Base-by-base conservation (phyloP, 2,329 filamentous ascomycete genomes). In the Ilyonectria mors-panacis region DNA sequence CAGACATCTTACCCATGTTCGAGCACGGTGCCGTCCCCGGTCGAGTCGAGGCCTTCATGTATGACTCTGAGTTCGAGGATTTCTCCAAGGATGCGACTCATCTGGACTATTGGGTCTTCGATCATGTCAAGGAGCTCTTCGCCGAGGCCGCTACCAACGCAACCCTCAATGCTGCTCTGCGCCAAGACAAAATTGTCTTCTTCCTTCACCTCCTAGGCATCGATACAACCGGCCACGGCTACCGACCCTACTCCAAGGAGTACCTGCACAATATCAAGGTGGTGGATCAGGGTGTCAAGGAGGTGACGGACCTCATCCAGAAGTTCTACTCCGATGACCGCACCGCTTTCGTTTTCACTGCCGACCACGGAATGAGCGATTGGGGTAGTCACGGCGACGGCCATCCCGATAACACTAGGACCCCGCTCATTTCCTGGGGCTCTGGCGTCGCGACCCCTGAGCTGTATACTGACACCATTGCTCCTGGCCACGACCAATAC, bases 371-470 rank as follows among this genome's bases (percentile, higher is more conserved):
- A 19, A 99, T 99, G 96, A 98, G 94, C 77, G 96, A 99, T 81
- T 98, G 93, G 92, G 96, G 97, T n/a, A 98, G 95, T 74, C 97
- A 99, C 79, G 97, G 97, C 42, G 96, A 99, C 79, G 96, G 96
- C 8, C 95, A 99, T 81, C 96, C 96, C 0, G 93, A 99, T 80
- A 99, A 98, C 76, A 99, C 96, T 3, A 89, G 96, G 57, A 99
- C 96, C 1, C 96, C 96, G 1, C 84, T 99, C 35, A 93, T 99
- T 72, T 91, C 88, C 3, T 99, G 96, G 96, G 96, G 96, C 12
- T 94, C 96, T 60, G 96, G 96, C 9, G 89, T 98, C 44, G 94
- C 94, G 3, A 87, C 88, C 70, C 96, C 96, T 1, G 83, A 90
- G 55, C 82, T 89, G 2, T 84, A 85, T 35, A 78, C 84, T 3